These are phyloP conservation scores for Leccinum aurantiacum DNA, from an alignment of 768 basidiomycete genomes.

Conservation along the genomic window DNA sequence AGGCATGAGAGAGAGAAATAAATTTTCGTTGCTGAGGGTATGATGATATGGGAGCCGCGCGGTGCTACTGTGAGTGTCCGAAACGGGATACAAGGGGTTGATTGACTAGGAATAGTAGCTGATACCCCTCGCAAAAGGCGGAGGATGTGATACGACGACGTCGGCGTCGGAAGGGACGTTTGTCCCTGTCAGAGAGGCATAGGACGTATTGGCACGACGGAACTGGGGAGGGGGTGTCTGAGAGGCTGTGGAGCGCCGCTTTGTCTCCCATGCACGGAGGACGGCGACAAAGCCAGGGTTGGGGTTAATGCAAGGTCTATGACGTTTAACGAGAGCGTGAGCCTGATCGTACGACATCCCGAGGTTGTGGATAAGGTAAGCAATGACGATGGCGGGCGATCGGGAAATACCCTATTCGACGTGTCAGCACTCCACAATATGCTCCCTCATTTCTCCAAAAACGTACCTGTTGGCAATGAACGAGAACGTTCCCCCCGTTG, in stretches of 20 bases:
- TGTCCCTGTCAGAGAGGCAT: constrained; percentile 5
- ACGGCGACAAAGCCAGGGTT: constrained; percentile 72
- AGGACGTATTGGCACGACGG: constrained; percentile 33
- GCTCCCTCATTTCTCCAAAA: not conserved
- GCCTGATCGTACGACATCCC: constrained; percentile 74
- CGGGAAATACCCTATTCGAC: constrained; percentile 68
- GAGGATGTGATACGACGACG: constrained; percentile 1
- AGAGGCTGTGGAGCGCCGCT: constrained; percentile 26
- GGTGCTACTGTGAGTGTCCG: not conserved
- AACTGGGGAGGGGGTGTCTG: constrained; percentile 20
- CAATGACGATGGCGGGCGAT: constrained; percentile 72
- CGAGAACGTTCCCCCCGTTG: constrained; percentile 64
- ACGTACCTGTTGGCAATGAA: constrained; percentile 80
- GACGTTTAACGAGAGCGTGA: constrained; percentile 55
- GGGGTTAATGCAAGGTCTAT: constrained; percentile 73
- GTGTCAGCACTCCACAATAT: not conserved
- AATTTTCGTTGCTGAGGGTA: not conserved
- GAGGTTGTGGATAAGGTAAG: constrained; percentile 74
- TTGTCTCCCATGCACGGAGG: constrained; percentile 56
- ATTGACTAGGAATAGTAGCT: constrained; percentile 23
- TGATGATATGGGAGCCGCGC: not conserved
- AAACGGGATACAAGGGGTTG: not conserved
- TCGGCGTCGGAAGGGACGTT: constrained; percentile 2
- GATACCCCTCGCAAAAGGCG: constrained; percentile 25
- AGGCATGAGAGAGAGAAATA: not conserved